Conservation (phyloP, 2,329 filamentous ascomycete genomes). For the Aphanocladium album region DNA sequence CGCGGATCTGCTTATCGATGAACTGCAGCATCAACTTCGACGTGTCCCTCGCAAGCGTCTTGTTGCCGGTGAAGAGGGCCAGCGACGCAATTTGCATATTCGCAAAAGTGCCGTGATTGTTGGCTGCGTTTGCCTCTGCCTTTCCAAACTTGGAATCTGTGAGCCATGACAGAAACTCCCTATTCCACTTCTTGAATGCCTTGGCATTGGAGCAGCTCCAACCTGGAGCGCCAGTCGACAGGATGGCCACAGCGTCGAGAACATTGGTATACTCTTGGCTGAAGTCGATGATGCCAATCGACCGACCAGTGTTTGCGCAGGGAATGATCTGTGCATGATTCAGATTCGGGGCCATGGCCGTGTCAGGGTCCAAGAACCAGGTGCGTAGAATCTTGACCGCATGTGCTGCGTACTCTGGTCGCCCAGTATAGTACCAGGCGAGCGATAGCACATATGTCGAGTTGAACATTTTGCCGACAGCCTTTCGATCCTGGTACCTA, state of each 20-base stretch:
- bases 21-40: conserved; percentile 5
- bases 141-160: conserved; percentile 20
- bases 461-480: conserved; percentile 22
- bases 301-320: conserved; percentile 18
- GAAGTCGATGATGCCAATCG: conserved; percentile 23
- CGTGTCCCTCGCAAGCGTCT: conserved; percentile 7
- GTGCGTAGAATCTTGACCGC: conserved; percentile 21
- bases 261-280: conserved; percentile 23
- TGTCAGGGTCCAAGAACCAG: conserved; percentile 21
- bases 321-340: conserved; percentile 21
- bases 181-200: conserved; percentile 20
- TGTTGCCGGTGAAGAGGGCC: conserved; percentile 22
- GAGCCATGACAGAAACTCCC: conserved; percentile 21
- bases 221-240: conserved; percentile 16
- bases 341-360: conserved; percentile 24
- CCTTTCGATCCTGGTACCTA: conserved; percentile 19
- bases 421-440: conserved; percentile 25
- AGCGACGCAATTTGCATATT: conserved; percentile 22
- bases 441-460: conserved; percentile 21
- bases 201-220: conserved; percentile 18
- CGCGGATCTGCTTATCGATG: conserved; percentile 19
- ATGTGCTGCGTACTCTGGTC: conserved; percentile 20
- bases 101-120: conserved; percentile 24
- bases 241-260: conserved; percentile 21
- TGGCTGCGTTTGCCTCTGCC: conserved; percentile 15